Percentiles rank a stretch among this genome's conserved stretches.
These are phyloP conservation scores for Cenococcum geophilum DNA, from an alignment of 495 filamentous ascomycete genomes.

Conservation along the genomic window DNA sequence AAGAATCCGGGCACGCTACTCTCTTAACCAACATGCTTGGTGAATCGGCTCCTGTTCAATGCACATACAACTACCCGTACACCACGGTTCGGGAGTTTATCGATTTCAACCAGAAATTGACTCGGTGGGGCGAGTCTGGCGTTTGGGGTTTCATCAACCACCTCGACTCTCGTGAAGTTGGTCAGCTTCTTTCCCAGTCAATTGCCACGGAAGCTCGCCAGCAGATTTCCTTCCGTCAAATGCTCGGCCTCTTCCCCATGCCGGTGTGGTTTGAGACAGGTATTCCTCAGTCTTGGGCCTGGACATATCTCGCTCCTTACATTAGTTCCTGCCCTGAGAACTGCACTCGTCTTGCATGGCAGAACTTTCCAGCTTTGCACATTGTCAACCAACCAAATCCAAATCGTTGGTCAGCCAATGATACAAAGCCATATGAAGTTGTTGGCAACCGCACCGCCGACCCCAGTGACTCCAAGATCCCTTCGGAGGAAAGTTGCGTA, in stretches of 20 bases:
- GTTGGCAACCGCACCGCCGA: slow-evolving; percentile 46
- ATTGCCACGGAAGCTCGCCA: slow-evolving; percentile 83
- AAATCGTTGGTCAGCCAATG: slow-evolving; percentile 49
- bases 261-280: slow-evolving; percentile 79
- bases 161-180: slow-evolving; percentile 69
- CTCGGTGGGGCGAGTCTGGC: slow-evolving; percentile 73
- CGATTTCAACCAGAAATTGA: slow-evolving; percentile 82
- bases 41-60: slow-evolving; percentile 62
- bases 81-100: slow-evolving; percentile 70
- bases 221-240: slow-evolving; percentile 84
- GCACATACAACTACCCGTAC: slow-evolving; percentile 78
- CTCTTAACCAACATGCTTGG: slow-evolving; percentile 79
- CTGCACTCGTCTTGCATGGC: slow-evolving; percentile 73
- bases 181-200: slow-evolving; percentile 63
- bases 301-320: slow-evolving; percentile 78
- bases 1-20: slow-evolving; percentile 77
- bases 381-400: slow-evolving; percentile 76
- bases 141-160: slow-evolving; percentile 82
- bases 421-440: slow-evolving; percentile 49
- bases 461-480: slow-evolving; percentile 41
- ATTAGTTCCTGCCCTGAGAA: slow-evolving; percentile 71
- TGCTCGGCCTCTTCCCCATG: slow-evolving; percentile 78
- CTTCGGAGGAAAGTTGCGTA: slow-evolving; percentile 45
- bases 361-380: slow-evolving; percentile 75
- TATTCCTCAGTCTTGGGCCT: slow-evolving; percentile 80